These are phyloP conservation scores for Coemansia sp. DNA, from an alignment of 192 early-diverging fungal species.

Conservation along the genomic window DNA sequence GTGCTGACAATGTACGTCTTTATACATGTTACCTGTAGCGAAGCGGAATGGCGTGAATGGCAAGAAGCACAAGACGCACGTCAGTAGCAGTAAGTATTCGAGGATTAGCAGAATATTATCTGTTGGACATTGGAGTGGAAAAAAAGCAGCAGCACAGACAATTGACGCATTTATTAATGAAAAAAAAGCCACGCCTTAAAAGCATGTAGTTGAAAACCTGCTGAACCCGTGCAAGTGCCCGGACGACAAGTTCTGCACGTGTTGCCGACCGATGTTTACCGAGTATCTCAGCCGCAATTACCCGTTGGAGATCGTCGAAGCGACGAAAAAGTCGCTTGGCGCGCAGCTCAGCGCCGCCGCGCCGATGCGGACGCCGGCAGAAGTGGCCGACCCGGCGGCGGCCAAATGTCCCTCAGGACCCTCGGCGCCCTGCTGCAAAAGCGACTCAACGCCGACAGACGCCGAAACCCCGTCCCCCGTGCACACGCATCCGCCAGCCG, in stretches of 20 bases:
- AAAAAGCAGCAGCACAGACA: background rate
- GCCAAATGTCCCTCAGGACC: conserved; percentile 11
- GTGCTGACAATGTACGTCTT: background rate
- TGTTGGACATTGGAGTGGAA: too few relatives aligned
- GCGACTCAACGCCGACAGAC: background rate
- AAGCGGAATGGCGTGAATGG: background rate
- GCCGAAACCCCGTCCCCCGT: background rate
- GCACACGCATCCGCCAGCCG: background rate
- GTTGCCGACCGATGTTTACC: conserved; percentile 43
- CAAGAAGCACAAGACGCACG: background rate
- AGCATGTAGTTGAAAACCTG: conserved; percentile 35
- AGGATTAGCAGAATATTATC: conserved; percentile 17
- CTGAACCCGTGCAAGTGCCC: conserved; percentile 53
- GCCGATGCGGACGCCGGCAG: background rate
- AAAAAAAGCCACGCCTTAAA: background rate
- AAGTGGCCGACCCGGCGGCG: conserved; percentile 4
- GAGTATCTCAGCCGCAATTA: conserved; percentile 38
- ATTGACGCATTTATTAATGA: background rate
- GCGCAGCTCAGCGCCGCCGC: conserved; percentile 2
- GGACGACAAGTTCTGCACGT: conserved; percentile 34
- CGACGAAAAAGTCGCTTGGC: conserved; percentile 23
- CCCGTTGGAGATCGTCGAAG: conserved; percentile 32
- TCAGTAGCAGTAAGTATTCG: conserved; percentile 5
- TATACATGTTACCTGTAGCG: background rate
- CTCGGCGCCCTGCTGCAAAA: conserved; percentile 8